Evolutionary conservation across 371 early-diverging fungal species (phyloP), one percentile per base, ranked within the genome.

Genomic region (Lichtheimia hyalospora): DNA sequence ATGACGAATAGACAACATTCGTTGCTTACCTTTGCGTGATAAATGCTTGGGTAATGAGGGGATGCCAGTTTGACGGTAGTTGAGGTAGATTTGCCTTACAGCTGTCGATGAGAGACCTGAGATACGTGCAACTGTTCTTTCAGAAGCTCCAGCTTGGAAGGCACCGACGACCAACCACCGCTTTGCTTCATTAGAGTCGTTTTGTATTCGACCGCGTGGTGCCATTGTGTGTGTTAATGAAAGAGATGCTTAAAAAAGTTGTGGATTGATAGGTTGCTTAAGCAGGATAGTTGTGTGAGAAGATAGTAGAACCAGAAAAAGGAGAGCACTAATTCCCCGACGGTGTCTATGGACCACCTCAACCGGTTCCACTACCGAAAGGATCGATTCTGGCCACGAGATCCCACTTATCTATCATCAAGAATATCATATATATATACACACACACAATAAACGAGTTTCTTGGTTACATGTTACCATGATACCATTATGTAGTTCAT

Each of bases 141-240:
- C 80, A 54, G 71, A 59, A 3, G 77, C 80, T 23, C 80, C 80
- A 8, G 80, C 77, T 61, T 74, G 68, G 50, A 72, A 63, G 42
- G 80, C 80, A 27, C 80, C 80, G 24, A 80, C 57, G 53, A 80
- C 73, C 50, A 76, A 57, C 80, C 80, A 80, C 43, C 77, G 68
- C 52, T 80, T 80, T 18, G 75, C 79, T 60, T 74, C 73, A 20
- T 72, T 58, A 16, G 67, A 49, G 59, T 39, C 39, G 24, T 23
- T 60, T 14, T 43, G 60, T 46, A 46, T 46, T 46, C 46, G 46
- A 46, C 46, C 46, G 16, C 60, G 34, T 48, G 43, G 58, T 48
- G 28, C 54, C 52, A 51, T 49, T 50, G 42, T 49, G 21, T n/a
- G 46, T 46, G 59, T 21, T 10, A 34, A 34, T 34, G 34, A 34